Evolutionary conservation across 192 early-diverging fungal genomes (phyloP), one percentile per base, ranked within the genome.

Genomic region (Coemansia sp.): DNA sequence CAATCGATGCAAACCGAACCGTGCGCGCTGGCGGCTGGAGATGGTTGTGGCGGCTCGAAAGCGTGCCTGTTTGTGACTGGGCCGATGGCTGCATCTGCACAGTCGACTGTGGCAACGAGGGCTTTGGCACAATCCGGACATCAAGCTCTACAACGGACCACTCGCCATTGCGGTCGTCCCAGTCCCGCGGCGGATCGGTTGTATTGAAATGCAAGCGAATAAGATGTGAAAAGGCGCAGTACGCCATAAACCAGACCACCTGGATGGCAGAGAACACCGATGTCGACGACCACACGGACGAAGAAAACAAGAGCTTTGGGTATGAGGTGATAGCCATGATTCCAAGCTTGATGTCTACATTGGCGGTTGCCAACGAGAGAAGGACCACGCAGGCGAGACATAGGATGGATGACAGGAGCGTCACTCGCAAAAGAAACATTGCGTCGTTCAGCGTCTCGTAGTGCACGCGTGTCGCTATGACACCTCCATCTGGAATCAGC

Each of bases 361-460:
- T 74, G 42, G 68, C 77, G 0, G 77, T 72, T 1, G 72, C 62
- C 42, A 80, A 66, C 18, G 71, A 74, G 39, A 80, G 72, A 54
- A 80, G 51, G 11, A 74, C 61, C 8, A 71, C 68, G 16, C 64
- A 42, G 6, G 57, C 64, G 48, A 80, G 65, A 23, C 71, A 74
- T 4, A 74, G 42, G 18, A 71, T 65, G 6, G 72, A 48, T 18
- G 72, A 63, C 55, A 72, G 58, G 23, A 66, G 57, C 16, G 72
- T 74, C 19, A 60, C 72, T 16, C 69, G 65, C 62, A 74, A 39
- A 9, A 71, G 60, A 24, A 80, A 80, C 68, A 80, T 67, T 19
- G 77, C 77, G 56, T 80, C 77, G 62, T 74, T 74, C 1, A 71
- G 71, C 23, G 77, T 74, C 56, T 80, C 72, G 68, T 80, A 80